Percentiles rank a stretch among this genome's conserved stretches.
phyloP scores from a whole-genome alignment of 495 filamentous ascomycete species.

The Wilcoxina mikolae region DNA sequence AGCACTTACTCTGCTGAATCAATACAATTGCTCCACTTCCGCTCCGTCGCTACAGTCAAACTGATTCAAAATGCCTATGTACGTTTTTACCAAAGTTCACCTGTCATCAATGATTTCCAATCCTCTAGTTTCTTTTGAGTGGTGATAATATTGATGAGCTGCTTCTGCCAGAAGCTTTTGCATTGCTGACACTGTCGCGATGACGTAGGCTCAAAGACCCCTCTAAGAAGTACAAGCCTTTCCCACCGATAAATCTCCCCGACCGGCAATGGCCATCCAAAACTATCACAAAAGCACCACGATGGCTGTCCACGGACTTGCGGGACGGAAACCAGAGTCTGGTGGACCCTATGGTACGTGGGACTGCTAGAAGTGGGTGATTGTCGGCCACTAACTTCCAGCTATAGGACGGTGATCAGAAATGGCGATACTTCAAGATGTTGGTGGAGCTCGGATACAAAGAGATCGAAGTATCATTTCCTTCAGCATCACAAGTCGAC shows the following conservation, averaged over 20 bases:
- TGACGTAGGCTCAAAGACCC: slow-evolving; percentile 79
- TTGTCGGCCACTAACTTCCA: slow-evolving; percentile 5
- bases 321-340: slow-evolving; percentile 81
- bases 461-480: slow-evolving; percentile 95
- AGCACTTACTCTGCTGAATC: background rate
- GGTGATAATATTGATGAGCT: background rate
- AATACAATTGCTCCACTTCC: slow-evolving; percentile 1
- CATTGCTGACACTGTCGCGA: background rate
- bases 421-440: slow-evolving; percentile 91
- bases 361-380: background rate
- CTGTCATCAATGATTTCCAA: background rate
- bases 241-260: slow-evolving; percentile 61
- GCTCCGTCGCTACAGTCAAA: background rate
- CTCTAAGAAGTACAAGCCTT: slow-evolving; percentile 74
- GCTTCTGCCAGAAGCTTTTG: background rate
- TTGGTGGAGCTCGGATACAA: slow-evolving; percentile 88
- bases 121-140: background rate
- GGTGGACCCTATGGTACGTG: slow-evolving; percentile 71
- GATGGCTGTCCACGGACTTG: slow-evolving; percentile 77
- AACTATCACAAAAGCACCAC: slow-evolving; percentile 58
- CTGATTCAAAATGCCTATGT: slow-evolving; percentile 21
- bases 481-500: slow-evolving; percentile 83
- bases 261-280: slow-evolving; percentile 87
- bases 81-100: background rate
- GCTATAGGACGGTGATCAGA: slow-evolving; percentile 72